Conservation (phyloP, 2,329 filamentous ascomycete species). For the Thielaviopsis populi region DNA sequence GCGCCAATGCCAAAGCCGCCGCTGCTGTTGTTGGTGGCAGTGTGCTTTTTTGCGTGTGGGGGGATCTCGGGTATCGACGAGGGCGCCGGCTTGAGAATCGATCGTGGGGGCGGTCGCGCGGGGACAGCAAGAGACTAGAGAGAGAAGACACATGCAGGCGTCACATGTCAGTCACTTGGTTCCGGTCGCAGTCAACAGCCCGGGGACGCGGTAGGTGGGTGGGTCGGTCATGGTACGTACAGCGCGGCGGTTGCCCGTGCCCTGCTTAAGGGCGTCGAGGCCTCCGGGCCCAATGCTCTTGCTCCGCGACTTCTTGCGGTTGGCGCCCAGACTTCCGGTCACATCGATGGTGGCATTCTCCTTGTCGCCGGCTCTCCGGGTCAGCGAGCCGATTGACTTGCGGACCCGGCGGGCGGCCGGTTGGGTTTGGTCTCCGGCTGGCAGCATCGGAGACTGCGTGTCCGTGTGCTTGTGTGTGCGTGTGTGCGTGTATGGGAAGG, state of each 20-base stretch:
- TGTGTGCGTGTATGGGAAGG: too few species aligned
- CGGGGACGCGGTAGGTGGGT: too few species aligned
- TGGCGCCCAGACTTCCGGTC: conserved; percentile 36
- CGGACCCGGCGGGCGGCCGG: conserved; percentile 44
- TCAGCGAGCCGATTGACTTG: conserved; percentile 53
- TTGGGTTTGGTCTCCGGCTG: conserved; percentile 26
- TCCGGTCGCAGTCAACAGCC: neutral
- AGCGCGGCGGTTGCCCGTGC: conserved; percentile 62
- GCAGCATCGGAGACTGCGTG: neutral
- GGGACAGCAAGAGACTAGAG: conserved; percentile 41
- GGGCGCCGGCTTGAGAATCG: conserved; percentile 70
- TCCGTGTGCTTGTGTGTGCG: too few species aligned
- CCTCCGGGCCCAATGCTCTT: conserved; percentile 94
- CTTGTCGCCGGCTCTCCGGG: conserved; percentile 41
- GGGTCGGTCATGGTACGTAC: conserved; percentile 33
- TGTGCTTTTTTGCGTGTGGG: conserved; percentile 21
- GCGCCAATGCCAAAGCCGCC: conserved; percentile 11
- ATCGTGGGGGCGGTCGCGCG: conserved; percentile 39
- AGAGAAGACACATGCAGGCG: neutral
- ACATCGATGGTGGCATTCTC: conserved; percentile 64
- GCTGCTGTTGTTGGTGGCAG: neutral
- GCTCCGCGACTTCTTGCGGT: conserved; percentile 62
- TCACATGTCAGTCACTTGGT: neutral
- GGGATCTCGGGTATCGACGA: conserved; percentile 49
- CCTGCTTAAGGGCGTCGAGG: conserved; percentile 63